These are phyloP conservation scores for Komagataella pseudopastoris DNA, from an alignment of 805 yeast species.

Conservation along the genomic window DNA sequence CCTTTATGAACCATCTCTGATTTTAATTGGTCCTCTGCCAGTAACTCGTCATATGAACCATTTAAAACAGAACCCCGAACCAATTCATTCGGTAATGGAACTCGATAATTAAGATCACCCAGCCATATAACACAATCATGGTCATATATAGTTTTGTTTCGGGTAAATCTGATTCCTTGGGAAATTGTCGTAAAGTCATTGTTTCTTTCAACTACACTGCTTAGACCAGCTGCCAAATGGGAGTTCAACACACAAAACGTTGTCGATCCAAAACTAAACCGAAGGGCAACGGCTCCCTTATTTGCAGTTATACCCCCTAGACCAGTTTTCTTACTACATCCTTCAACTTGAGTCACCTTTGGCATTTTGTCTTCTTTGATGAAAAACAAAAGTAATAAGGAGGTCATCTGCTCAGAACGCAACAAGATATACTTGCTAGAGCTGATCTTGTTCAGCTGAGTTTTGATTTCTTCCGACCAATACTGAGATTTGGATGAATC, in stretches of 20 bases:
- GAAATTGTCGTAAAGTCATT: slow-evolving; percentile 69
- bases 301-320: slow-evolving; percentile 95
- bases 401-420: slow-evolving; percentile 66
- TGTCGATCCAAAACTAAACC: slow-evolving; percentile 72
- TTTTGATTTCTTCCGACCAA: slow-evolving; percentile 64
- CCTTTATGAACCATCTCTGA: slow-evolving; percentile 59
- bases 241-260: slow-evolving; percentile 77
- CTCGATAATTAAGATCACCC: slow-evolving; percentile 88
- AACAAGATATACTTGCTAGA: slow-evolving; percentile 37
- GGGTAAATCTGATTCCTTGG: slow-evolving; percentile 63
- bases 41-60: slow-evolving; percentile 33
- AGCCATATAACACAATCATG: slow-evolving; percentile 88
- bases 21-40: slow-evolving; percentile 67
- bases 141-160: slow-evolving; percentile 65
- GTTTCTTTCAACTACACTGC: slow-evolving; percentile 72
- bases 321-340: slow-evolving; percentile 92
- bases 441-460: slow-evolving; percentile 36
- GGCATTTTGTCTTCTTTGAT: slow-evolving; percentile 33
- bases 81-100: slow-evolving; percentile 56
- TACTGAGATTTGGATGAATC: slow-evolving; percentile 65
- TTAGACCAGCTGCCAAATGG: slow-evolving; percentile 88
- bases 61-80: slow-evolving; percentile 43
- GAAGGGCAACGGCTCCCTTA: slow-evolving; percentile 90
- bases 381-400: slow-evolving; percentile 50
- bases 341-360: slow-evolving; percentile 71